Conservation (phyloP, 2,329 filamentous ascomycete genomes). For the Fusarium sp. region DNA sequence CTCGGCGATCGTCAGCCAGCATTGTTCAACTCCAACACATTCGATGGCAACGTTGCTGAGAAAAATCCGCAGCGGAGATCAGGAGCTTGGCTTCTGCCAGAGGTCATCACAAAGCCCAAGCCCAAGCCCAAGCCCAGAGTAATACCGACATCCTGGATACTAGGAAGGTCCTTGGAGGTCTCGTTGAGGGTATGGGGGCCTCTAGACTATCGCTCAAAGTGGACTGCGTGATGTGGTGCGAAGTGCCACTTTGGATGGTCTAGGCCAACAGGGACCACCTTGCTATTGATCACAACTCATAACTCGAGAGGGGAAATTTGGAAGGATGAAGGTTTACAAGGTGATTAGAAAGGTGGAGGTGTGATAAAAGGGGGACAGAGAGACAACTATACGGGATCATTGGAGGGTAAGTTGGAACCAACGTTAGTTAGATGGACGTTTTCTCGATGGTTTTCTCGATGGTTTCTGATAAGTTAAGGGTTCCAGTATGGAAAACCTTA, state of each 20-base stretch:
- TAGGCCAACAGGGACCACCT: slow-evolving; percentile 20
- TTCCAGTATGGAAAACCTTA: background rate
- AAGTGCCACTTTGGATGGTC: slow-evolving; percentile 16
- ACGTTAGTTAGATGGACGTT: background rate
- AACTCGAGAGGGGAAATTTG: slow-evolving; percentile 1
- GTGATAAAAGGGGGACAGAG: background rate
- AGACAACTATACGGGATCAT: background rate
- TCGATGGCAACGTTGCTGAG: background rate
- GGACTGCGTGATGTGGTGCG: slow-evolving; percentile 9
- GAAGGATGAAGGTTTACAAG: slow-evolving; percentile 2
- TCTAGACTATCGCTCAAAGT: slow-evolving; percentile 10
- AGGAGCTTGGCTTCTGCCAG: background rate
- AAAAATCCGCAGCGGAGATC: slow-evolving; percentile 8
- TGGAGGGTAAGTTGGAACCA: background rate
- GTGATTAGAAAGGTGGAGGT: background rate
- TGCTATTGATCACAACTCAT: slow-evolving; percentile 16
- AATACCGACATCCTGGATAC: background rate
- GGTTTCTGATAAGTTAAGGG: background rate
- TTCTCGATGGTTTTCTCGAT: background rate
- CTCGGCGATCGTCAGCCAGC: slow-evolving; percentile 27
- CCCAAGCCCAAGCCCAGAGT: background rate
- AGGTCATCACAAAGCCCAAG: background rate
- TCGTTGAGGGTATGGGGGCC: background rate
- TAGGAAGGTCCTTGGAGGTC: background rate
- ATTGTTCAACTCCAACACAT: slow-evolving; percentile 9